Percentiles rank a stretch among this genome's conserved stretches.
Evolutionary conservation across 768 basidiomycete species (phyloP).

Genomic region (Cantharellus anzutake): DNA sequence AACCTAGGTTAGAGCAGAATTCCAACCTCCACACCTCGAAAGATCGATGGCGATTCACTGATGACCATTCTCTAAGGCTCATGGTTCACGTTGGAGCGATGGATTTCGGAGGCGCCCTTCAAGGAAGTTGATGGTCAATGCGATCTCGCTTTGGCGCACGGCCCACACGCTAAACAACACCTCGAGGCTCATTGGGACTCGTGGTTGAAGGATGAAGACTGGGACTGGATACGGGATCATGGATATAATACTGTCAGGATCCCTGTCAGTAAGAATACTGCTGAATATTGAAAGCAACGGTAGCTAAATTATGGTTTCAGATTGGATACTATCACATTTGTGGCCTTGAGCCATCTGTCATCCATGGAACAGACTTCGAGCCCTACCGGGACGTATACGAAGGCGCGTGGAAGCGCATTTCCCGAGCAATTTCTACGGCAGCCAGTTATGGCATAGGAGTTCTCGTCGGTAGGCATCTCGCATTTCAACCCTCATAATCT

Average conservation of each 20-base stretch:
- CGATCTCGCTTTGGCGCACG: constrained; percentile 17
- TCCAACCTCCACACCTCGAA: not conserved
- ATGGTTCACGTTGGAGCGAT: constrained; percentile 19
- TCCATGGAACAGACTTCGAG: constrained; percentile 48
- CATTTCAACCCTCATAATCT: not conserved
- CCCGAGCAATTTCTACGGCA: constrained; percentile 39
- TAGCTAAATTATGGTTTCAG: constrained; percentile 17
- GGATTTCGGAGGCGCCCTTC: constrained; percentile 17
- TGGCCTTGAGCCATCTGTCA: constrained; percentile 34
- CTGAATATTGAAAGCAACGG: no score
- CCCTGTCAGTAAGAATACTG: constrained; percentile 26
- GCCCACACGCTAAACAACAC: constrained; percentile 14
- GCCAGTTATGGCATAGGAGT: constrained; percentile 44
- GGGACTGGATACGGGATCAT: constrained; percentile 30
- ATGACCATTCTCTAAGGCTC: constrained; percentile 8
- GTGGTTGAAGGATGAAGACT: constrained; percentile 63
- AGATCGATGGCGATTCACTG: not conserved
- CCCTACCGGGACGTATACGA: constrained; percentile 13
- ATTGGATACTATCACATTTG: constrained; percentile 60
- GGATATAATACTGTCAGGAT: constrained; percentile 44
- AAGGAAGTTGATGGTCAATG: constrained; percentile 12
- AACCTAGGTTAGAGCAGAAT: not conserved
- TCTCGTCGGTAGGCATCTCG: constrained; percentile 33
- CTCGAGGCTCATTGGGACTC: constrained; percentile 24
- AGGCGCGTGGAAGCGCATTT: constrained; percentile 51